A percentile compares a stretch with the other conserved stretches of the same genome.
phyloP scores from a whole-genome alignment of 2,329 filamentous ascomycete species.

The Fusarium miscanthi region DNA sequence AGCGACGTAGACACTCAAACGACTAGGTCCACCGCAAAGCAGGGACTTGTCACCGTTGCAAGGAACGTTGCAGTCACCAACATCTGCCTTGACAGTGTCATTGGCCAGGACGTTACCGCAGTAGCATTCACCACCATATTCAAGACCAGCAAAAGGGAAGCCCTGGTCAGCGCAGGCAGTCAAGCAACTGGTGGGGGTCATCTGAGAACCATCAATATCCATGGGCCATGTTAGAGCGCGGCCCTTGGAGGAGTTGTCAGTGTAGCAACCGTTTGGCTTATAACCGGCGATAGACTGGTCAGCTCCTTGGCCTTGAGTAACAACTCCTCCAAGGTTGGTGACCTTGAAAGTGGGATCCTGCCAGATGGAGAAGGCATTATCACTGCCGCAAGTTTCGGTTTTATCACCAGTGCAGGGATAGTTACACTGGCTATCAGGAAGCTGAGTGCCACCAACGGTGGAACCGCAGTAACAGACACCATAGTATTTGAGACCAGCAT shows the following conservation, averaged over 20 bases:
- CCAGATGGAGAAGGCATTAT: conserved; percentile 59
- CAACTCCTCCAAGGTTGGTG: conserved; percentile 43
- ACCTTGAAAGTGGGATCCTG: conserved; percentile 61
- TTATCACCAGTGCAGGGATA: conserved; percentile 63
- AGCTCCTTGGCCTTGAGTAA: conserved; percentile 53
- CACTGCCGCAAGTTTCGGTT: conserved; percentile 59
- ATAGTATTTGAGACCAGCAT: conserved; percentile 63
- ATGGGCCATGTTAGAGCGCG: conserved; percentile 59
- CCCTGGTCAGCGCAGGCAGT: conserved; percentile 56
- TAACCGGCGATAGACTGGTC: conserved; percentile 59
- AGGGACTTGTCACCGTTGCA: conserved; percentile 61
- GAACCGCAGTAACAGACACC: conserved; percentile 65
- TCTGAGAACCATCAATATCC: conserved; percentile 48
- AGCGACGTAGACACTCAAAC: conserved; percentile 60
- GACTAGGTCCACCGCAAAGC: conserved; percentile 57
- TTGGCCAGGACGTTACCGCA: conserved; percentile 66
- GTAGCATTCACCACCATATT: conserved; percentile 61
- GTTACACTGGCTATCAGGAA: conserved; percentile 66
- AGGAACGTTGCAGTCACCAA: conserved; percentile 59
- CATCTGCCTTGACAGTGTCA: conserved; percentile 51
- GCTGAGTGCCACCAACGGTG: conserved; percentile 62
- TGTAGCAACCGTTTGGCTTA: conserved; percentile 71
- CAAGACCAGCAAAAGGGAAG: conserved; percentile 61
- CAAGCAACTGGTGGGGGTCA: conserved; percentile 59
- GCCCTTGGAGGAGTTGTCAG: conserved; percentile 55